These are phyloP conservation scores for Lipomyces spencermartinsiae DNA, from an alignment of 805 yeast genomes.

Conservation along the genomic window DNA sequence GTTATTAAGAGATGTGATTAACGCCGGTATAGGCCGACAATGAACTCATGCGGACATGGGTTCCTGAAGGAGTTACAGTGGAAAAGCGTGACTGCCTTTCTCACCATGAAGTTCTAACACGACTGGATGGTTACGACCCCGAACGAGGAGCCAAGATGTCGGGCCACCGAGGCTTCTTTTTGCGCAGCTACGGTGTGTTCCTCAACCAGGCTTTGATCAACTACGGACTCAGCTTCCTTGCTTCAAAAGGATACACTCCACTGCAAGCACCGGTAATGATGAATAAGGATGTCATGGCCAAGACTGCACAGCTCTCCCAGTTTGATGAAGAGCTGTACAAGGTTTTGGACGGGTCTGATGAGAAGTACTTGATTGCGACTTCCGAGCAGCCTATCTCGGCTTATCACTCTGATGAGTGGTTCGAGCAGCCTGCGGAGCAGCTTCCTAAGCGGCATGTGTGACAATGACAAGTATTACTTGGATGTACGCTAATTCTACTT, in stretches of 20 bases:
- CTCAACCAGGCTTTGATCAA: conserved; percentile 97
- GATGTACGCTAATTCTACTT: not conserved
- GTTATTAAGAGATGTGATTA: not conserved
- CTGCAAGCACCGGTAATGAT: conserved; percentile 99
- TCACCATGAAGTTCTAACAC: conserved; percentile 91
- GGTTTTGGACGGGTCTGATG: conserved; percentile 96
- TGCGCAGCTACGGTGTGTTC: conserved; percentile 94
- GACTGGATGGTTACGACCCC: conserved; percentile 97
- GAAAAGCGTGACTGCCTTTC: conserved; percentile 86
- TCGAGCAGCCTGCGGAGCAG: conserved; percentile 95
- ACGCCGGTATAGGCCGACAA: conserved; percentile 63
- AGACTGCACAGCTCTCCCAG: conserved; percentile 96
- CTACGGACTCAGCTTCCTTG: conserved; percentile 87
- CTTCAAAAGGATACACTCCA: conserved; percentile 79
- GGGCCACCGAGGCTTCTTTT: conserved; percentile 98
- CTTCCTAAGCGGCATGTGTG: conserved; percentile 73
- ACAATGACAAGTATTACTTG: not conserved
- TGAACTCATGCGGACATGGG: conserved; percentile 85
- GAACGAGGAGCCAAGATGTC: conserved; percentile 97
- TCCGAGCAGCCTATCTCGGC: conserved; percentile 99
- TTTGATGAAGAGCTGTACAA: conserved; percentile 98
- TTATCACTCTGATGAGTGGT: conserved; percentile 97
- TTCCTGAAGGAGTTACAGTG: conserved; percentile 72
- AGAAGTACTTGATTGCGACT: conserved; percentile 96
- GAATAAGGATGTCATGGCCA: conserved; percentile 99